Evolutionary conservation across 2,329 filamentous ascomycete genomes (phyloP), one percentile per base, ranked within the genome.

Genomic region (Penicillium sp.): DNA sequence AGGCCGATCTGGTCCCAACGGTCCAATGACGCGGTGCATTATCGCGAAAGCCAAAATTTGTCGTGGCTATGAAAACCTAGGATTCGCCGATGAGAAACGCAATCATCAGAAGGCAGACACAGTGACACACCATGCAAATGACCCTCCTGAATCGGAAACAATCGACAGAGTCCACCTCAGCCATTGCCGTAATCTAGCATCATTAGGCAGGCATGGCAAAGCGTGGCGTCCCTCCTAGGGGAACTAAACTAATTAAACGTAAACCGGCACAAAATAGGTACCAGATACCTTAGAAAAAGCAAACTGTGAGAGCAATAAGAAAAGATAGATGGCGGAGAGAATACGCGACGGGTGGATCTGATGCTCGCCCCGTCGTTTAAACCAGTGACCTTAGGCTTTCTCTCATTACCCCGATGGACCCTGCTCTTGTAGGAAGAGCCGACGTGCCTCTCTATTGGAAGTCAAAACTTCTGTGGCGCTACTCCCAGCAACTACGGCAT

Each of bases 171-270:
- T 60, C 38, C 50, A 50, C 14, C n/a, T 55, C 58, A 58, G 62
- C 58, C 61, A 60, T 58, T 60, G 59, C 59, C 56, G 58, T 59
- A 63, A 58, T 67, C 54, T 42, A 43, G 49, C 54, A 47, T 58
- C 3, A n/a, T 22, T 31, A 25, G 35, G 49, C 34, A 20, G 34
- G n/a, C 11, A 49, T 17, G 45, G 28, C n/a, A 49, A 49, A 28
- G 28, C 31, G 35, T 49, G 47, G 43, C 43, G 14, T 47, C 28
- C 28, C 34, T 17, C 10, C 12, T 14, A 17, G 31, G 7, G 28
- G 28, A 48, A 15, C 43, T 17, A 48, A 31, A n/a, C 17, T 48
- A 48, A 17, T 28, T 28, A 34, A 49, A 38, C 49, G 48, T 22
- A 42, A 34, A 6, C 25, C 12, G 37, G 42, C 61, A 37, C 1